phyloP scores from a whole-genome alignment of 441 rosid genomes.

The Populus hybrid region DNA sequence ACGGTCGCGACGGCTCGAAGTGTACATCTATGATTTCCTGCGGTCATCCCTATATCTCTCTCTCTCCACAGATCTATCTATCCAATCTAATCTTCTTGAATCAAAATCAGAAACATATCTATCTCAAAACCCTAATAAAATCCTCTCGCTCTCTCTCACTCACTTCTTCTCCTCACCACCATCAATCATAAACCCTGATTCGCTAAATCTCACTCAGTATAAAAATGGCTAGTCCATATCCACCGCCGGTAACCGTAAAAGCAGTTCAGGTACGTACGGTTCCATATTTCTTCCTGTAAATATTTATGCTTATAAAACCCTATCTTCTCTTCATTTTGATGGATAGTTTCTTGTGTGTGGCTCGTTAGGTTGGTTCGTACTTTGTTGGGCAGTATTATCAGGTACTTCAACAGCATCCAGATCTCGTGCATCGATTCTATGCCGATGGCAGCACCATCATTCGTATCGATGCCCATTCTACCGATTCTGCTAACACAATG shows the following conservation, averaged over 20 bases:
- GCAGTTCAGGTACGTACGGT: slow-evolving; percentile 49
- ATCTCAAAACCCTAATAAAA: neutral
- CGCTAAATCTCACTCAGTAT: neutral
- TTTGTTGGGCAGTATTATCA: slow-evolving; percentile 91
- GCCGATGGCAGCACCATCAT: slow-evolving; percentile 74
- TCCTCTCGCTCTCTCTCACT: neutral
- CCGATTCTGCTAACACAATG: slow-evolving; percentile 70
- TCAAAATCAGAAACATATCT: neutral
- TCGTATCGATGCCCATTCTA: slow-evolving; percentile 66
- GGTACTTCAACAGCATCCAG: slow-evolving; percentile 76
- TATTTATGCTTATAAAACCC: neutral
- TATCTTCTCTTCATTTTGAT: neutral
- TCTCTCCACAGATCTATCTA: slow-evolving; percentile 2
- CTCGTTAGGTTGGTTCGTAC: slow-evolving; percentile 74
- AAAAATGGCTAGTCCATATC: slow-evolving; percentile 51
- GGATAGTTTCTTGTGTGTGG: neutral
- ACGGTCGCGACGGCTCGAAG: slow-evolving; percentile 5
- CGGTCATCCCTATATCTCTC: slow-evolving; percentile 9
- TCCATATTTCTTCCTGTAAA: neutral
- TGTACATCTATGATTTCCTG: slow-evolving; percentile 16
- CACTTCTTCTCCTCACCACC: neutral
- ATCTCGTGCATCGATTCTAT: slow-evolving; percentile 78
- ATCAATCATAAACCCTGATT: slow-evolving; percentile 19
- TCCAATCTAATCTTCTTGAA: neutral
- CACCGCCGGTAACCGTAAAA: slow-evolving; percentile 43